Base-by-base conservation (phyloP, 768 basidiomycete genomes). In the Stropharia rugosoannulata region DNA sequence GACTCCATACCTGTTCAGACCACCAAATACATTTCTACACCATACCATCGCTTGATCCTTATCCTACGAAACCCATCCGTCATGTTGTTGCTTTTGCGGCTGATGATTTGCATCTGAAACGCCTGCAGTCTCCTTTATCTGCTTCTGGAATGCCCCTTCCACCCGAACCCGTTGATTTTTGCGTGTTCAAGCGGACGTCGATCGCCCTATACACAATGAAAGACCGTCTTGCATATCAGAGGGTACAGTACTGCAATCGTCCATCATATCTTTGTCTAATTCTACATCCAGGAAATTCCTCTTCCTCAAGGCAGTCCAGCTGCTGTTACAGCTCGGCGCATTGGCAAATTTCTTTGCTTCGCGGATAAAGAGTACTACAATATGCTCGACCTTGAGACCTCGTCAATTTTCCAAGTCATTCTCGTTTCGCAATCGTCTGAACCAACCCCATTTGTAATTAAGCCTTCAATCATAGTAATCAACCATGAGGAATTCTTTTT, bases 401-500 rank as follows among this genome's bases (percentile, higher is more conserved):
- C 87, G 0, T 83, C 85, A 1, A 70, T 90, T 13, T 81, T 87
- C 25, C 85, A 85, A 4, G 72, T 97, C 5, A 73, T 97, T 36
- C 94, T 93, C 0, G 74, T 96, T 8, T 89, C 85, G 2, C 95
- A 96, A 65, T 83, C 81, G 0, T 61, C 66, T 8, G 80, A 79
- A 2, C 66, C 73, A 2, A 65, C 70, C 2, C 57, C 70, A 2
- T 63, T 70, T 64, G 53, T 73, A 55, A 73, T 86, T 18, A 83
- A 85, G 39, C 92, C 93, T 0, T 82, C 81, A 22, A 91, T 96
- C 46, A 83, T 85, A 1, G 83, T 93, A 19, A 81, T 95, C 22
- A 78, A 80, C 36, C 83, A 83, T 29, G 83, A 81, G 60, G 95
- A 97, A 68, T 97, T 95, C 62, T 79, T 98, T 41, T 78, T 97